A percentile compares a stretch with the other conserved stretches of the same genome.
phyloP scores from a whole-genome alignment of 805 yeast species.

The Starmerella apis region DNA sequence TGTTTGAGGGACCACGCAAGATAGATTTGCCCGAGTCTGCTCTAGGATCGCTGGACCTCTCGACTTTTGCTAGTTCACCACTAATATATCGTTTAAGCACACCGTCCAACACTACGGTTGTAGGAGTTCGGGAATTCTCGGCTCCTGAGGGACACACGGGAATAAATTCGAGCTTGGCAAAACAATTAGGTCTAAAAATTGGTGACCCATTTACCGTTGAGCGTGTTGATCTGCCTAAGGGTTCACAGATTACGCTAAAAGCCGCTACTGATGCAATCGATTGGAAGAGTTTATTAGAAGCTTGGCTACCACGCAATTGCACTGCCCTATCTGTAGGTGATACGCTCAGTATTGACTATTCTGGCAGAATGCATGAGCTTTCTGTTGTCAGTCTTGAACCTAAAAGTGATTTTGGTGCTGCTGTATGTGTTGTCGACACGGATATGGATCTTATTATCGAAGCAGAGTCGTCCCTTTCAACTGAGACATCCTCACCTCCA shows the following conservation, averaged over 20 bases:
- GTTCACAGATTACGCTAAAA: constrained; percentile 37
- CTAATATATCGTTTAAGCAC: constrained; percentile 30
- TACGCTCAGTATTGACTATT: constrained; percentile 31
- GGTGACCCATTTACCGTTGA: constrained; percentile 24
- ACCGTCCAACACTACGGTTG: constrained; percentile 26
- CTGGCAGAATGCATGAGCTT: constrained; percentile 23
- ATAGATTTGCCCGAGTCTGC: constrained; percentile 17
- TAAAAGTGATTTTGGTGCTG: constrained; percentile 27
- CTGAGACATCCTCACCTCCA: constrained; percentile 10
- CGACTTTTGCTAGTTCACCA: constrained; percentile 32
- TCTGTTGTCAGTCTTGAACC: constrained; percentile 37
- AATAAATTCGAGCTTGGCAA: constrained; percentile 34
- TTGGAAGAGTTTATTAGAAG: constrained; percentile 48
- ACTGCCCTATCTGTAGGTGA: constrained; percentile 42
- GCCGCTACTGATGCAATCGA: constrained; percentile 34
- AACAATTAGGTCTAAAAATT: constrained; percentile 26
- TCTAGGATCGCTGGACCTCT: neutral
- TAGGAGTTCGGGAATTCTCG: constrained; percentile 43
- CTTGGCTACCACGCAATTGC: constrained; percentile 40
- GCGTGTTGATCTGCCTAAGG: constrained; percentile 37
- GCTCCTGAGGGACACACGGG: constrained; percentile 33
- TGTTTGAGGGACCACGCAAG: constrained; percentile 2
- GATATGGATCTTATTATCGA: constrained; percentile 38
- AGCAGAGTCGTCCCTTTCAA: neutral
- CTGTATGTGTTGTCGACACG: constrained; percentile 46